Evolutionary conservation across 257 asterid species (phyloP), one percentile per base, ranked within the genome.

Genomic region (Anisodus acutangulus): DNA sequence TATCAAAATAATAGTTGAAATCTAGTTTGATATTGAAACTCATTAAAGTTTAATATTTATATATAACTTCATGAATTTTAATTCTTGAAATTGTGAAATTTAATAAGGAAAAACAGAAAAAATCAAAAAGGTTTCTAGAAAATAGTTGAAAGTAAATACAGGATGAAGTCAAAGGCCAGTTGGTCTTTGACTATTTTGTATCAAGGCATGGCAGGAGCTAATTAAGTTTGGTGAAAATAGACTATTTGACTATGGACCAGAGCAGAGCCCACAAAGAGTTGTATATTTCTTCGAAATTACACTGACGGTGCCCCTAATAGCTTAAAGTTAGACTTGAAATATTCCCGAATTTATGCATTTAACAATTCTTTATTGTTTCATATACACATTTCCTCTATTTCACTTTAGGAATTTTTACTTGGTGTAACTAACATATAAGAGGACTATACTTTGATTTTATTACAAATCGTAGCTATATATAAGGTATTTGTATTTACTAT

Each of bases 101-200:
- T 41, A 22, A 22, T 22, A 22, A 22, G 26, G 26, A 22, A 41
- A 3, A 41, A 1, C 45, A 41, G 5, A 41, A 41, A 41, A 3
- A 41, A 2, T 41, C 4, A 0, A 41, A 41, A 41, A 41, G 45
- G 45, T 41, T 41, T 41, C 45, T 41, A 41, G 45, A 41, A 41
- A 16, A 17, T 16, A 6, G 22, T 58, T 58, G 10, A 58, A 58
- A 58, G 64, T 58, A 58, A 16, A 16, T 15, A 58, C 2, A 58
- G 3, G 64, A 16, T 16, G 6, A 58, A 16, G 64, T 58, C 64
- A 17, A 58, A 58, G 2, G 10, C 19, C 72, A 31, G 45, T 64
- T 31, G 71, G 71, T 64, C 72, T 31, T 31, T 66, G 72, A 31
- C 72, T 66, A 66, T 66, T 31, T 31, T 66, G 72, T 31, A 31